Evolutionary conservation across 179 eudicot species (phyloP).

Genomic region (Silene coronaria): DNA sequence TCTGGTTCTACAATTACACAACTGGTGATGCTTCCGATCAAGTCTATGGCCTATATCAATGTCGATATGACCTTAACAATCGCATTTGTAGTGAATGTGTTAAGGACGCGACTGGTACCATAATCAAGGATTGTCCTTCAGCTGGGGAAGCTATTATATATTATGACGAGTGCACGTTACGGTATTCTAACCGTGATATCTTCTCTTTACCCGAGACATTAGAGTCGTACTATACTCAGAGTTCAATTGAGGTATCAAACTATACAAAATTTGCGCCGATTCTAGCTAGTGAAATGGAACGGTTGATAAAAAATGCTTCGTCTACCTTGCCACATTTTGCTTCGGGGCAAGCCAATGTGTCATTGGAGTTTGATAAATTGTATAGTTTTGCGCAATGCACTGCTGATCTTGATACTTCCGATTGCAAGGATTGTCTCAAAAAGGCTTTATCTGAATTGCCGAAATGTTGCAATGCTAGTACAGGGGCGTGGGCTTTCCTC

Average conservation of each 20-base stretch:
- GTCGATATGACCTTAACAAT: slow-evolving; percentile 16
- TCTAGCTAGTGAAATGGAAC: background rate
- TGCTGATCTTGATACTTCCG: background rate
- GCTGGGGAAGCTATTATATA: slow-evolving; percentile 13
- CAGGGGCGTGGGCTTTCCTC: background rate
- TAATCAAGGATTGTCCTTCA: background rate
- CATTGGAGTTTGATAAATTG: background rate
- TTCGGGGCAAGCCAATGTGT: background rate
- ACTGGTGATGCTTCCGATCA: background rate
- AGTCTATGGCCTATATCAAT: slow-evolving; percentile 27
- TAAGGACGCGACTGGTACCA: background rate
- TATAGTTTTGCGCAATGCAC: slow-evolving; percentile 24
- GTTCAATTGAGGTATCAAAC: background rate
- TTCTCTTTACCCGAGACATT: slow-evolving; percentile 14
- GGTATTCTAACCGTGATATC: slow-evolving; percentile 23
- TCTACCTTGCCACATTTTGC: slow-evolving; percentile 3
- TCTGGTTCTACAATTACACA: slow-evolving; percentile 17
- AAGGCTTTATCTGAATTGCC: background rate
- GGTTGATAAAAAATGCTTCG: slow-evolving; percentile 13
- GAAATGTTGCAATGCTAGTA: background rate
- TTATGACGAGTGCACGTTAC: slow-evolving; percentile 22
- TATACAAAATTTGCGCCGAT: background rate
- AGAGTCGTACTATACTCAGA: background rate
- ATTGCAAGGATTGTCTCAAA: slow-evolving; percentile 11
- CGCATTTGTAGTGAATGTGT: slow-evolving; percentile 20